A percentile compares a stretch with the other conserved stretches of the same genome.
These are phyloP conservation scores for Vaccinium macrocarpon DNA, from an alignment of 148 eudicot genomes.

Conservation along the genomic window DNA sequence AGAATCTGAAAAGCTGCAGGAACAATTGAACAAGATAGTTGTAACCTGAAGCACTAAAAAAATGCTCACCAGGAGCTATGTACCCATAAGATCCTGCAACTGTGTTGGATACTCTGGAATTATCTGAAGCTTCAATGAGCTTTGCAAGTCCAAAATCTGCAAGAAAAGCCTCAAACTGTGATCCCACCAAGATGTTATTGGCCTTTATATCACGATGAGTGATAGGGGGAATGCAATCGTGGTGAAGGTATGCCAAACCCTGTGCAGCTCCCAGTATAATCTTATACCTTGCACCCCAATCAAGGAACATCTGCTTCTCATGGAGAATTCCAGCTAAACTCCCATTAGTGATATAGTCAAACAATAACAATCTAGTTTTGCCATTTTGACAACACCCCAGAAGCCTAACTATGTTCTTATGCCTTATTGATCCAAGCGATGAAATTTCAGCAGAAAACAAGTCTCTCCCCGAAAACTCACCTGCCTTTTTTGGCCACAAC, in stretches of 20 bases:
- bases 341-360: constrained; percentile 40
- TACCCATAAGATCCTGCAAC: constrained; percentile 43
- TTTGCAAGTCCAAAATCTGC: constrained; percentile 47
- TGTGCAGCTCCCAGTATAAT: constrained; percentile 41
- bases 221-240: constrained; percentile 41
- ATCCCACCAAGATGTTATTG: constrained; percentile 39
- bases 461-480: constrained; percentile 30
- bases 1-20: background rate
- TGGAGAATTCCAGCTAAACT: constrained; percentile 36
- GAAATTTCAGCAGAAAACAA: constrained; percentile 39
- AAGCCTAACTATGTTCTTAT: constrained; percentile 40
- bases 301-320: constrained; percentile 26
- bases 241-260: constrained; percentile 43
- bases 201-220: constrained; percentile 38
- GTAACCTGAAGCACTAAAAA: background rate
- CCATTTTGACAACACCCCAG: constrained; percentile 37
- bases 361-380: constrained; percentile 30
- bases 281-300: constrained; percentile 44
- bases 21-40: background rate
- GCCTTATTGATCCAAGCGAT: constrained; percentile 35
- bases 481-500: constrained; percentile 31
- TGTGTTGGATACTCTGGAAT: constrained; percentile 26
- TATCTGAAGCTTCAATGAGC: constrained; percentile 24
- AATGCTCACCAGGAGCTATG: constrained; percentile 42
- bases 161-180: constrained; percentile 34